These are phyloP conservation scores for Anisogramma anomala DNA, from an alignment of 2,329 filamentous ascomycete species.

Conservation along the genomic window DNA sequence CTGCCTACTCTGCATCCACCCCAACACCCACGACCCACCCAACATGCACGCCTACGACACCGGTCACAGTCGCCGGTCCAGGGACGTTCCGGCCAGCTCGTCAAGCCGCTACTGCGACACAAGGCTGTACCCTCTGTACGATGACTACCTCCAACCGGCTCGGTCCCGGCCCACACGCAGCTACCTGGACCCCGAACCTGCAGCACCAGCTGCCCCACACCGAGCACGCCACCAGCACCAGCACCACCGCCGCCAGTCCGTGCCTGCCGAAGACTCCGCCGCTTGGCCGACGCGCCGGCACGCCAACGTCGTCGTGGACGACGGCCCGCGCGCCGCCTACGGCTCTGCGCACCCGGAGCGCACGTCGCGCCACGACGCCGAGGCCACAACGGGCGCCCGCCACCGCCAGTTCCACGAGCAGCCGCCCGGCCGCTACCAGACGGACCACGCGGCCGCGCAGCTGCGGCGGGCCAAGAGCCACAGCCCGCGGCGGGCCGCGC, in stretches of 20 bases:
- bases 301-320: slow-evolving; percentile 11
- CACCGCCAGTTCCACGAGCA: slow-evolving; percentile 8
- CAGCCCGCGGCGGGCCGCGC: slow-evolving; percentile 7
- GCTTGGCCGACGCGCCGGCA: background rate
- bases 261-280: slow-evolving; percentile 3
- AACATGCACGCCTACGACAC: slow-evolving; percentile 11
- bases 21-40: too few species aligned
- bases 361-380: slow-evolving; percentile 7
- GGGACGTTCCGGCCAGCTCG: slow-evolving; percentile 9
- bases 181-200: slow-evolving; percentile 1
- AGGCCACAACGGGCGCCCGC: slow-evolving; percentile 5
- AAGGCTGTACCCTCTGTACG: slow-evolving; percentile 3
- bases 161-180: slow-evolving; percentile 3
- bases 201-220: background rate
- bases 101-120: slow-evolving; percentile 5
- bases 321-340: slow-evolving; percentile 6
- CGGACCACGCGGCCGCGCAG: slow-evolving; percentile 7
- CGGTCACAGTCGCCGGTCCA: slow-evolving; percentile 6
- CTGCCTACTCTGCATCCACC: too few species aligned
- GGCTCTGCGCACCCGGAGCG: background rate
- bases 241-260: slow-evolving; percentile 11
- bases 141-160: slow-evolving; percentile 3
- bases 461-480: slow-evolving; percentile 11
- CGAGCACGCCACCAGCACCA: too few species aligned
- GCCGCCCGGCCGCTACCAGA: slow-evolving; percentile 6